Percentiles rank a stretch among this genome's conserved stretches.
Conservation (phyloP, 75 land plant species). For the Selaginella moellendorffii region DNA sequence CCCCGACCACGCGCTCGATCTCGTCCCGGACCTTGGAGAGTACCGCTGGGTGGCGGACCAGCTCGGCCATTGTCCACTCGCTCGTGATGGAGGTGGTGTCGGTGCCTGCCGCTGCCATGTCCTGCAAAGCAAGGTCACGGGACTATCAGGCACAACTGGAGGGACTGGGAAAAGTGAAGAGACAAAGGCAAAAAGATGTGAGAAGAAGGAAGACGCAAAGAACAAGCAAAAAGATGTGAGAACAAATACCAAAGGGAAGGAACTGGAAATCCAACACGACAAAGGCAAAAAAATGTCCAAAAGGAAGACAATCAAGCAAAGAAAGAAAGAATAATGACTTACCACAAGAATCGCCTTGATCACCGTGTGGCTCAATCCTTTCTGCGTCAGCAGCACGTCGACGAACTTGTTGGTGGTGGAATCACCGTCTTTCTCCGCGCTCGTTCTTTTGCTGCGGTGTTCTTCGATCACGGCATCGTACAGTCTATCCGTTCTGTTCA, state of each 20-base stretch:
- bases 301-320: not conserved
- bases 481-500: constrained; percentile 13
- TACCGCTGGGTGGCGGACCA: not conserved
- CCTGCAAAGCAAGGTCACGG: no score
- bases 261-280: not conserved
- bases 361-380: constrained; percentile 1
- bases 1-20: constrained; percentile 5
- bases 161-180: no score
- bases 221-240: not conserved
- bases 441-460: constrained; percentile 8
- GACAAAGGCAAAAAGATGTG: no score
- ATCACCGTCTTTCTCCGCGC: not conserved
- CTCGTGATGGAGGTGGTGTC: constrained; percentile 15
- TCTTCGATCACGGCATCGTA: constrained; percentile 22
- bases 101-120: constrained; percentile 18
- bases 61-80: constrained; percentile 17
- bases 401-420: constrained; percentile 9
- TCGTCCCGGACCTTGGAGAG: not conserved
- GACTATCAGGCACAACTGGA: no score
- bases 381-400: constrained; percentile 15
- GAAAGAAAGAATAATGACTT: no score
- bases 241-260: not conserved
- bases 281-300: not conserved
- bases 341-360: constrained; percentile 26
- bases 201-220: not conserved